Percentiles rank a stretch among this genome's conserved stretches.
These are phyloP conservation scores for Thalassiosira hispida DNA, from an alignment of 352 stramenopile species.

Conservation along the genomic window DNA sequence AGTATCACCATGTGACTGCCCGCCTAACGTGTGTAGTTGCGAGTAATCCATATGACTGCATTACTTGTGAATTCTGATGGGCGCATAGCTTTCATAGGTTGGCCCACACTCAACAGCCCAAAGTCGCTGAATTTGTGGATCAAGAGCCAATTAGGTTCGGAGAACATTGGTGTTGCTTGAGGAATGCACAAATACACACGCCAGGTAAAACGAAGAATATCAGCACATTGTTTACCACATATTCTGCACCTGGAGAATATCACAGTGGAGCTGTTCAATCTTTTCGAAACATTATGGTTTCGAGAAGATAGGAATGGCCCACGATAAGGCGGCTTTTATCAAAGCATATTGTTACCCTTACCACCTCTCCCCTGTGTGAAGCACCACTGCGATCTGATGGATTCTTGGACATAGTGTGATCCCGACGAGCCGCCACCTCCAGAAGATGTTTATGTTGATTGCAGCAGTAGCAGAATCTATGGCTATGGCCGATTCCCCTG, in stretches of 20 bases:
- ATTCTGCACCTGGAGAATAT: background rate
- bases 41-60: background rate
- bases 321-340: background rate
- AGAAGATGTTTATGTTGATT: too few relatives aligned
- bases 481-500: too few relatives aligned
- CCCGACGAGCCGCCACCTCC: too few relatives aligned
- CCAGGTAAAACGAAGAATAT: background rate
- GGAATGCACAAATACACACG: background rate
- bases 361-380: too few relatives aligned
- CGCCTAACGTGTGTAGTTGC: background rate
- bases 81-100: background rate
- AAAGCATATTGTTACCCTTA: too few relatives aligned
- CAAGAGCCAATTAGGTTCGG: background rate
- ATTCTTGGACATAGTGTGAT: too few relatives aligned
- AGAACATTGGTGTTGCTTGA: background rate
- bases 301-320: background rate
- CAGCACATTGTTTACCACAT: background rate
- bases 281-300: background rate
- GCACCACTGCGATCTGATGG: too few relatives aligned
- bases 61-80: background rate
- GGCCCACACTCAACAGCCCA: background rate
- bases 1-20: background rate
- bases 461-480: too few relatives aligned
- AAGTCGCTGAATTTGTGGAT: background rate
- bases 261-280: background rate